Base-by-base conservation (phyloP, 495 filamentous ascomycete genomes). In the Daldinia concentrica region DNA sequence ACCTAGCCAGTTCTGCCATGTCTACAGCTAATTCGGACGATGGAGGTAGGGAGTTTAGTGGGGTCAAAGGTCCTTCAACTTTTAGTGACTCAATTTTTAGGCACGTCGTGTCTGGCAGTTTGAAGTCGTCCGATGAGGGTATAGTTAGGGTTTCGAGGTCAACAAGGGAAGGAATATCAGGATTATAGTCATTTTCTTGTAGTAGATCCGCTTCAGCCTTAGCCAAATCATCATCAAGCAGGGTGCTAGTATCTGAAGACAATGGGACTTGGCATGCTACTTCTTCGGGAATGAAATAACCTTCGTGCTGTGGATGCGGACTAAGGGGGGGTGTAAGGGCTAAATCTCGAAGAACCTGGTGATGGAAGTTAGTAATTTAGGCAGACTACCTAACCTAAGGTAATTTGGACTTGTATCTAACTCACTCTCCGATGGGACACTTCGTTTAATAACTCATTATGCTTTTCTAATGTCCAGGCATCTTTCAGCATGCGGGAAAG, bases 321-420 rank as follows among this genome's bases (percentile, higher is more conserved):
- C 87, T 84, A 11, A 92, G 76, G 12, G 88, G 89, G 30, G 90
- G 90, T 11, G 89, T 89, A 29, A 90, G 59, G 64, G 65, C 29
- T 39, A 68, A 7, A 27, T 72, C 64, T 36, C 37, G 76, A 27
- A 24, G 37, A 11, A 14, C 26, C 61, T 69, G 63, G 17, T 3
- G 15, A 52, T 32, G 4, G 30, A 58, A 27, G 26, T 68, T 43
- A 56, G 36, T 32, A 6, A 7, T 4, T 14, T 6, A 58, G 22
- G 6, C 30, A 43, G 17, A 11, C 12, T 1, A 19, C 11, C 11
- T 36, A 36, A 36, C 12, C 11, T 3, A 14, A 36, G 12, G 12
- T 14, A 36, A 14, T 36, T 12, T 14, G 3, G 11, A 37, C 19
- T 17, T 11, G 30, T 19, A 7, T 36, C 24, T 12, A 24, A 74